These are phyloP conservation scores for Plenodomus biglobosus DNA, from an alignment of 2,329 filamentous ascomycete species.

Conservation along the genomic window DNA sequence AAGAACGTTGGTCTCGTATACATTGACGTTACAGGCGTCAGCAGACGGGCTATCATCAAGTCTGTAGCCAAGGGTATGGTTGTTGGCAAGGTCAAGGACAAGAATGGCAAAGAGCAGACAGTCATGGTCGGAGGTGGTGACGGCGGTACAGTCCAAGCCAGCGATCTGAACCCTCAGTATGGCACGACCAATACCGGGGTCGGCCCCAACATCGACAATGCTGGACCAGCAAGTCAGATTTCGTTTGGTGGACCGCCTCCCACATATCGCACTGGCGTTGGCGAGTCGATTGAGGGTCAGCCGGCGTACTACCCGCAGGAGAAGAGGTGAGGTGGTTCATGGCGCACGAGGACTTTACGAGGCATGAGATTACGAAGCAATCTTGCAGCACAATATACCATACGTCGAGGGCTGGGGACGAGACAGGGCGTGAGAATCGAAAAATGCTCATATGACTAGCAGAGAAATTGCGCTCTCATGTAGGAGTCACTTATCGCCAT, in stretches of 20 bases:
- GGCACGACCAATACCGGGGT: slow-evolving; percentile 34
- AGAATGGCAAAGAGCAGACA: slow-evolving; percentile 64
- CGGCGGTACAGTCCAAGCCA: slow-evolving; percentile 49
- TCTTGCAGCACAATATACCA: background rate
- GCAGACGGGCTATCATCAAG: slow-evolving; percentile 84
- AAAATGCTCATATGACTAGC: background rate
- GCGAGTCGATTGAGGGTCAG: slow-evolving; percentile 42
- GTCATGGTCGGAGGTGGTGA: slow-evolving; percentile 72
- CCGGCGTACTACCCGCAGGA: slow-evolving; percentile 39
- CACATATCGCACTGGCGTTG: slow-evolving; percentile 38
- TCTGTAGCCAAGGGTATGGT: slow-evolving; percentile 95
- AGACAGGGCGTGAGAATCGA: background rate
- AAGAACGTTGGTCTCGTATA: slow-evolving; percentile 98
- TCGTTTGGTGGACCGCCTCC: slow-evolving; percentile 42
- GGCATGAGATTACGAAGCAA: slow-evolving; percentile 23
- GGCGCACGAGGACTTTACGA: slow-evolving; percentile 11
- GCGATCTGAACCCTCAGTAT: slow-evolving; percentile 39
- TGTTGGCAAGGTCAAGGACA: slow-evolving; percentile 75
- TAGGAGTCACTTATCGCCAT: too few species aligned
- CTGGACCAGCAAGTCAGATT: slow-evolving; percentile 33
- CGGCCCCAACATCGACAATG: slow-evolving; percentile 25
- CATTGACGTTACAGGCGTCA: slow-evolving; percentile 93
- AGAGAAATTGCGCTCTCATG: too few species aligned
- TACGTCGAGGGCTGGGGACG: background rate
- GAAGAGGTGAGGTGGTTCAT: slow-evolving; percentile 16